phyloP scores from a whole-genome alignment of 805 yeast species.

The Danielia oregonensis region DNA sequence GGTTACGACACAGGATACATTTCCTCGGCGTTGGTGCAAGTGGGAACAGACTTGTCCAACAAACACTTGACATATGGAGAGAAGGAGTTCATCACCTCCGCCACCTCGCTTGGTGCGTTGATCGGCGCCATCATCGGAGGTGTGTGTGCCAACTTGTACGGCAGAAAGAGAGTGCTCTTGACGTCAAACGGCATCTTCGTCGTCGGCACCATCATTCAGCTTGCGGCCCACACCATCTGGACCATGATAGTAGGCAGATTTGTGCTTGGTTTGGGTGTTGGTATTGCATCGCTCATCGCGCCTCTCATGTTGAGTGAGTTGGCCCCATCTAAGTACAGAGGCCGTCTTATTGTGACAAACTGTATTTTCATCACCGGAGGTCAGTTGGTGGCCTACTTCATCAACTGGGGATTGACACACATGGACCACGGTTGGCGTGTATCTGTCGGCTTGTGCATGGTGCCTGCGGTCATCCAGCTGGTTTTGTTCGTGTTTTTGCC shows the following conservation, averaged over 20 bases:
- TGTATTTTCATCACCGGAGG: slow-evolving; percentile 93
- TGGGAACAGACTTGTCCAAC: slow-evolving; percentile 63
- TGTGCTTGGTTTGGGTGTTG: slow-evolving; percentile 95
- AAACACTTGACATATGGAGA: slow-evolving; percentile 65
- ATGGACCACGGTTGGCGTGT: slow-evolving; percentile 90
- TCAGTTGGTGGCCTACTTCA: slow-evolving; percentile 88
- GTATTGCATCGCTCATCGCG: slow-evolving; percentile 90
- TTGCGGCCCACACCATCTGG: slow-evolving; percentile 79
- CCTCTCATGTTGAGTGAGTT: slow-evolving; percentile 90
- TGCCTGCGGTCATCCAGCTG: slow-evolving; percentile 81
- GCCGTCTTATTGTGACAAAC: slow-evolving; percentile 84
- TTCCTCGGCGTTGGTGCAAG: slow-evolving; percentile 85
- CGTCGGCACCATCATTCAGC: slow-evolving; percentile 80
- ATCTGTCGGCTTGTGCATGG: slow-evolving; percentile 82
- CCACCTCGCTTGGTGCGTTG: slow-evolving; percentile 91
- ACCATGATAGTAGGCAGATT: slow-evolving; percentile 90
- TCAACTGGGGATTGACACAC: slow-evolving; percentile 79
- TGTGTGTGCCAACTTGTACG: slow-evolving; percentile 71
- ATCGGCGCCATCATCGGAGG: slow-evolving; percentile 80
- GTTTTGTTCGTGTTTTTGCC: slow-evolving; percentile 80
- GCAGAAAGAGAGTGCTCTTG: slow-evolving; percentile 81
- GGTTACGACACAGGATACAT: slow-evolving; percentile 98
- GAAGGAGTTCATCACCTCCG: slow-evolving; percentile 87
- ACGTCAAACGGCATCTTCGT: slow-evolving; percentile 79
- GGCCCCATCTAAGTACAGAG: slow-evolving; percentile 90